These are phyloP conservation scores for Spencermartinsiella ligniputridi DNA, from an alignment of 1,139 yeast genomes.

Conservation along the genomic window DNA sequence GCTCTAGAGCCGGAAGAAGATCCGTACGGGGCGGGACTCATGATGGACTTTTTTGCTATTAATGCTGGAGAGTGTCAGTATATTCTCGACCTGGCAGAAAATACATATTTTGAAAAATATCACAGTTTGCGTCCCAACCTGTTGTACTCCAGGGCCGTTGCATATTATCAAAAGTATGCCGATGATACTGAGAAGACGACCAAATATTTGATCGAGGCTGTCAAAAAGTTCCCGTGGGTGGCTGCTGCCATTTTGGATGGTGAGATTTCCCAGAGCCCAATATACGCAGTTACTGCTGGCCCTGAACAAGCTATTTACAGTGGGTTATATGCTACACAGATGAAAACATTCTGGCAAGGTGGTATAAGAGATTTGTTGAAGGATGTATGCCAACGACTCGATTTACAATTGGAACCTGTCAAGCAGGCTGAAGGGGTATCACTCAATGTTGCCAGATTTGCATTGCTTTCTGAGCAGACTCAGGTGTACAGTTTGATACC, in stretches of 20 bases:
- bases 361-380: conserved; percentile 17
- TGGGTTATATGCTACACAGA: conserved; percentile 24
- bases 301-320: conserved; percentile 21
- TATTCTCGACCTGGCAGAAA: conserved; percentile 48
- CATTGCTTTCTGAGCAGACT: conserved; percentile 25
- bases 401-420: conserved; percentile 8
- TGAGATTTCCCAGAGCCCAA: conserved; percentile 33
- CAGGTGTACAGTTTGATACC: conserved; percentile 22
- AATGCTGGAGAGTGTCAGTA: conserved; percentile 62
- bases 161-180: conserved; percentile 39
- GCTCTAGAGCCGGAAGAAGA: conserved; percentile 74
- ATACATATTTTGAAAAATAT: conserved; percentile 40
- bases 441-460: conserved; percentile 24
- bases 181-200: conserved; percentile 41
- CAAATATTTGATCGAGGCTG: conserved; percentile 47
- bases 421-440: conserved; percentile 18
- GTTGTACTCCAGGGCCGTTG: conserved; percentile 62
- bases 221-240: conserved; percentile 54
- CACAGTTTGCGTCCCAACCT: conserved; percentile 68
- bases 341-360: conserved; percentile 25
- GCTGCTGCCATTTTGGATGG: conserved; percentile 47
- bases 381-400: conserved; percentile 9
- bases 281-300: neutral
- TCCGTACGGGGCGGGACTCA: conserved; percentile 78
- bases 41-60: conserved; percentile 75